Evolutionary conservation across 2,329 filamentous ascomycete genomes (phyloP), one percentile per base, ranked within the genome.

Genomic region (Aspergillus vadensis): DNA sequence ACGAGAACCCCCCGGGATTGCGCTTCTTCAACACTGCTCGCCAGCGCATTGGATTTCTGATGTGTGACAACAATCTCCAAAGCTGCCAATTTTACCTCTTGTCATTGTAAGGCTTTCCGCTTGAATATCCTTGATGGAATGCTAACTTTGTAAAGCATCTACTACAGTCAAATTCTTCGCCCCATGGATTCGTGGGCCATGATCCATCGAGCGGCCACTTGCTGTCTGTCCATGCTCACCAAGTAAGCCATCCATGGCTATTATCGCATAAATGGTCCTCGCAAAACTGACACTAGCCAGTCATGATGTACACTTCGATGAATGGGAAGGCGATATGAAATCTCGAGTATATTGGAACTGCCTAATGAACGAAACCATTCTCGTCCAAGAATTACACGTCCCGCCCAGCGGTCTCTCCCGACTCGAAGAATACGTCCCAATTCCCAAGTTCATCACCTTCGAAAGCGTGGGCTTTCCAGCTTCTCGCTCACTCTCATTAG

Each of bases 251-350:
- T 25, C 5, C 43, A 14, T 14, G 12, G 27, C 10, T 10, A 10
- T 12, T 5, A 30, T 7, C 8, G 5, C 19, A 14, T 39, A 27
- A 17, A 2, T 27, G 17, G 5, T 12, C 2, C n/a, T 15, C 27
- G n/a, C 6, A 23, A 23, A 55, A 14, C 55, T 64, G 36, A 62
- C 44, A 41, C 38, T 60, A 14, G 2, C 53, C 27, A 76, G 73
- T 61, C 75, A 76, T 56, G 71, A 76, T 49, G 74, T 74, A 27
- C 77, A 80, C 27, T 74, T 82, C 56, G 78, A 84, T 58, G 72
- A 80, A 30, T 85, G 82, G 82, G 80, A 82, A 61, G 79, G 80
- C 5, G 83, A 85, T 67, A 85, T 85, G 82, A 80, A 84, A 60
- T 82, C 82, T 2, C 75, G 82, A 17, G 75, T 84, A 1, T 85